Base-by-base conservation (phyloP, 768 basidiomycete genomes). In the Tylopilus rubrobrunneus region DNA sequence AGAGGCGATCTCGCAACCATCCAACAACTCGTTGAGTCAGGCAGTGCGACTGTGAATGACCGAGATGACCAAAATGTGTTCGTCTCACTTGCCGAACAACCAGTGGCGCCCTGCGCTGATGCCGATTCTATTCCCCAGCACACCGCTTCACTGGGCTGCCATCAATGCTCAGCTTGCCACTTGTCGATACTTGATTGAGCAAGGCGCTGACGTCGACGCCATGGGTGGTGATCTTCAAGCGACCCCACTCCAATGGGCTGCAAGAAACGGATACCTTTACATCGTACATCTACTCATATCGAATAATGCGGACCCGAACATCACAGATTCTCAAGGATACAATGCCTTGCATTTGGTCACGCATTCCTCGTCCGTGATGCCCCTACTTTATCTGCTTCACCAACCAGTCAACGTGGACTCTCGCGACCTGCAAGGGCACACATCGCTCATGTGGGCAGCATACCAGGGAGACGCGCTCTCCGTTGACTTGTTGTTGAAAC, bases 381-480 rank as follows among this genome's bases (percentile, higher is more conserved):
- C 97, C 0, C 70, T 99, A 36, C 75, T 98, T 36, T 95, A 92
- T 64, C 76, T 97, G 25, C 79, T 98, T 7, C 92, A 96, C 67
- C 95, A 98, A 67, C 94, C 95, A 3, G 82, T 99, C 57, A 86
- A 84, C 41, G 87, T 98, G 54, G 97, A 99, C 67, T 87, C 87
- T 45, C 81, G 85, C 39, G 97, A 99, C 69, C 77, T 85, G 1
- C 89, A 92, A 63, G 97, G 97, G 0, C 97, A 98, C 67, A 97
- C 96, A 0, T 80, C 91, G 0, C 78, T 98, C 47, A 97, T 98
- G 92, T 99, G 97, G 97, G 97, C 97, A 6, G 92, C 93, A 9
- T 99, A 98, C 71, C 97, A 99, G 68, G 97, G 97, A 44, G 97
- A 99, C 65, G 94, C 93, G 2, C 81, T 98, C 33, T 92, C 90